Evolutionary conservation across 1,284 basidiomycete species (phyloP).

Genomic region (Exsudoporus floridanus): DNA sequence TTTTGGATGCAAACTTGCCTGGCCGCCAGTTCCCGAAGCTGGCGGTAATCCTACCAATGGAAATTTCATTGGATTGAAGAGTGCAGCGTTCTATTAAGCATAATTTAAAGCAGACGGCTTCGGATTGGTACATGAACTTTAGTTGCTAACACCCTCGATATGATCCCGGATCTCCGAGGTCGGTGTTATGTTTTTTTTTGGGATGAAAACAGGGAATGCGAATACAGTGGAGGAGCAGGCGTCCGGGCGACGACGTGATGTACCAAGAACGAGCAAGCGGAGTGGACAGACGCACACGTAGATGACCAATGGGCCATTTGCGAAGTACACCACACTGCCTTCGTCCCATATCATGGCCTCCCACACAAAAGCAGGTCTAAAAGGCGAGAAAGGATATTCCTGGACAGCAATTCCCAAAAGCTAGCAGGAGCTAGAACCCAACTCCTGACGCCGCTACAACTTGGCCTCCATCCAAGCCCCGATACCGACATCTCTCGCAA

Average conservation of each 20-base stretch:
- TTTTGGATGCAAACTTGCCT: too few relatives aligned
- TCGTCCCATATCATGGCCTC: background rate
- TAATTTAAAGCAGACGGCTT: background rate
- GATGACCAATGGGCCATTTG: background rate
- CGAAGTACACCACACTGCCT: background rate
- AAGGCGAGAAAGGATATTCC: too few relatives aligned
- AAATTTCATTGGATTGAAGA: background rate
- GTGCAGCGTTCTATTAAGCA: background rate
- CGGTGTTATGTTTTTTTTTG: background rate
- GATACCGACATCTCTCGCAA: slow-evolving; percentile 20
- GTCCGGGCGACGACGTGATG: background rate
- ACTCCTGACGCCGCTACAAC: slow-evolving; percentile 6
- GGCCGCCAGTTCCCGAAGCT: too few relatives aligned
- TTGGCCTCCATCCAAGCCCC: slow-evolving; percentile 32
- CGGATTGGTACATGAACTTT: slow-evolving; percentile 2
- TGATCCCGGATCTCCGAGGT: background rate
- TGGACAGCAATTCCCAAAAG: background rate
- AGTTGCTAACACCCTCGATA: background rate
- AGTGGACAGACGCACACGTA: background rate
- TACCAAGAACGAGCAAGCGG: background rate
- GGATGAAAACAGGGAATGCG: too few relatives aligned
- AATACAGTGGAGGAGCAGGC: background rate
- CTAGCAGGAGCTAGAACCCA: background rate
- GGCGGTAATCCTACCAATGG: too few relatives aligned
- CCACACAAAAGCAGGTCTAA: background rate